phyloP scores from a whole-genome alignment of 768 basidiomycete species.

The Pleurotus giganteus region DNA sequence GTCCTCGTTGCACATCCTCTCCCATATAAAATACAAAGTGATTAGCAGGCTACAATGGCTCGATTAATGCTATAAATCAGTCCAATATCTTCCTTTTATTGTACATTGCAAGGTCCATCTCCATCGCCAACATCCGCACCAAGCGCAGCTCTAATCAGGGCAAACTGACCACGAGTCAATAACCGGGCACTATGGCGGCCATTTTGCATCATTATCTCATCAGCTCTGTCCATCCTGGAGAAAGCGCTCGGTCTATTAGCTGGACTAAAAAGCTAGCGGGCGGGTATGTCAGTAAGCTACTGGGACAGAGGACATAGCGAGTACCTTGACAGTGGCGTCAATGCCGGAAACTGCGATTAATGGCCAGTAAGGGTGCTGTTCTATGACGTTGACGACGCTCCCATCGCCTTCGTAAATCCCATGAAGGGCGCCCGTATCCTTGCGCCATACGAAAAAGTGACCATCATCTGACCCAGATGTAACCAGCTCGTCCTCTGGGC shows the following conservation, averaged over 20 bases:
- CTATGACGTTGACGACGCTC: conserved; percentile 81
- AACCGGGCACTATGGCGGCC: conserved; percentile 5
- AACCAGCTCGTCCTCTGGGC: conserved; percentile 73
- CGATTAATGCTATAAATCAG: neutral
- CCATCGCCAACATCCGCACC: neutral
- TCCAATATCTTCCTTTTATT: neutral
- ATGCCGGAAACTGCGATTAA: conserved; percentile 87
- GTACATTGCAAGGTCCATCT: conserved; percentile 1
- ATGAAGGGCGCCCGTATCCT: conserved; percentile 56
- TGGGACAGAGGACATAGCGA: neutral
- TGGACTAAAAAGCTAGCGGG: conserved; percentile 63
- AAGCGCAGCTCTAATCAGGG: conserved; percentile 8
- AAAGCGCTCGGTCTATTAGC: conserved; percentile 43
- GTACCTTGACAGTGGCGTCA: conserved; percentile 79
- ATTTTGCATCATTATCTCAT: conserved; percentile 59
- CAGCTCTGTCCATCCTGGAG: conserved; percentile 52
- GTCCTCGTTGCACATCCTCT: conserved; percentile 7
- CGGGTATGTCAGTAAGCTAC: conserved; percentile 6
- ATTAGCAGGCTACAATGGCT: neutral
- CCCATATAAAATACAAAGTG: neutral
- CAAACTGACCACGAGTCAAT: conserved; percentile 1
- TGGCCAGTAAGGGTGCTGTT: conserved; percentile 78
- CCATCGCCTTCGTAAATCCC: conserved; percentile 86
- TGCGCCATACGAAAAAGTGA: conserved; percentile 86
- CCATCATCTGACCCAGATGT: conserved; percentile 87